Conservation (phyloP, 1,284 basidiomycete genomes). For the Neonothopanus nambi region DNA sequence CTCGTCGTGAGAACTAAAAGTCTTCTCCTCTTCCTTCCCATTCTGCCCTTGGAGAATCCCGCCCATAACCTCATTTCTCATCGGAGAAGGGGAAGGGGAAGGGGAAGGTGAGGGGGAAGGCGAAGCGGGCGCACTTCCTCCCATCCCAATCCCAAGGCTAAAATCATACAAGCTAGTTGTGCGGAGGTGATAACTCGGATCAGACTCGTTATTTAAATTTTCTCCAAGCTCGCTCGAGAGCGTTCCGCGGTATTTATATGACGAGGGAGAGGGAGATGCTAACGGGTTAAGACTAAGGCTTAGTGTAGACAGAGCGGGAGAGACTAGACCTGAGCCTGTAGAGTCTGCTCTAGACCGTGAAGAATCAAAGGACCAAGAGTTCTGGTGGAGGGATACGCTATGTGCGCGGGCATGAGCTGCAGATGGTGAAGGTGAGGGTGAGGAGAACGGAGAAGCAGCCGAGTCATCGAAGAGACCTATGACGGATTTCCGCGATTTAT, state of each 20-base stretch:
- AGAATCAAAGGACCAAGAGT: neutral
- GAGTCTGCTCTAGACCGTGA: neutral
- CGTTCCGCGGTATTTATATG: conserved; percentile 49
- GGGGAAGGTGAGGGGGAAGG: too few species aligned
- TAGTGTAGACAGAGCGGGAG: conserved; percentile 34
- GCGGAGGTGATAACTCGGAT: conserved; percentile 43
- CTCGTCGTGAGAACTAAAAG: conserved; percentile 22
- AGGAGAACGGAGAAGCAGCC: neutral
- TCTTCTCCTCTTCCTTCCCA: conserved; percentile 11
- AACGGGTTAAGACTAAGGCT: too few species aligned
- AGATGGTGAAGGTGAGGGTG: too few species aligned
- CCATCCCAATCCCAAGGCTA: conserved; percentile 21
- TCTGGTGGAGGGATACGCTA: too few species aligned
- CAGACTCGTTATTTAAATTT: conserved; percentile 22
- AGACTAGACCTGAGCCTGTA: conserved; percentile 20
- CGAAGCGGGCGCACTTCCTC: conserved; percentile 32
- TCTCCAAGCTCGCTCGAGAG: conserved; percentile 48
- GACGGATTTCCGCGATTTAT: conserved; percentile 56
- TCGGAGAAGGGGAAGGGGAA: conserved; percentile 30
- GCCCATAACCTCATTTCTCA: neutral
- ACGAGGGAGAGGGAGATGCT: conserved; percentile 48
- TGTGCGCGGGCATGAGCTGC: too few species aligned
- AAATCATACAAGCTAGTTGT: conserved; percentile 54
- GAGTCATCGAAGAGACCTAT: conserved; percentile 61
- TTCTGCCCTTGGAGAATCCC: neutral